Percentiles rank a stretch among this genome's conserved stretches.
Evolutionary conservation across 1,284 basidiomycete species (phyloP).

Genomic region (Limonomyces culmigenus): DNA sequence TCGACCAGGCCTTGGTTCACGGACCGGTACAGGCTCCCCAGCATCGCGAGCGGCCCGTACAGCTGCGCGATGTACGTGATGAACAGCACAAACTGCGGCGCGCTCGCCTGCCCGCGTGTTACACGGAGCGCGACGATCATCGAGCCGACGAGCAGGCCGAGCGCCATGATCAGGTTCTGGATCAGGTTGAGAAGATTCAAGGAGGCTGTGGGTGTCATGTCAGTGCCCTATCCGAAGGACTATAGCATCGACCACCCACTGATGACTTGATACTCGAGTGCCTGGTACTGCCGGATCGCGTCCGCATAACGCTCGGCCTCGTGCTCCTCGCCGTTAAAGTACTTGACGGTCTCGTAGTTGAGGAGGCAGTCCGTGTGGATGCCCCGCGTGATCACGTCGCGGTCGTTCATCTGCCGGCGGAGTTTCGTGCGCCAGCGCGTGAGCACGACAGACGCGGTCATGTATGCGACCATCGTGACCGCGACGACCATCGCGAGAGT

Average conservation of each 20-base stretch:
- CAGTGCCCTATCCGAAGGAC: conserved; percentile 11
- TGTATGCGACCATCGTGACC: conserved; percentile 61
- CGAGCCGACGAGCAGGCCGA: conserved; percentile 63
- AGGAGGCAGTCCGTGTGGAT: conserved; percentile 70
- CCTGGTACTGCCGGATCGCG: conserved; percentile 65
- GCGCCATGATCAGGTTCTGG: conserved; percentile 69
- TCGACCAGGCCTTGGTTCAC: conserved; percentile 66
- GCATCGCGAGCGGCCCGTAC: conserved; percentile 56
- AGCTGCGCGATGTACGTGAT: conserved; percentile 69
- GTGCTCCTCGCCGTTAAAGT: conserved; percentile 70
- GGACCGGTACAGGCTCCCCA: conserved; percentile 58
- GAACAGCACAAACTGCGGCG: conserved; percentile 61
- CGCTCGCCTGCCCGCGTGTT: conserved; percentile 25
- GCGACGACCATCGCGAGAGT: conserved; percentile 55
- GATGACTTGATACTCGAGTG: conserved; percentile 59
- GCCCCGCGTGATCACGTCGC: conserved; percentile 52
- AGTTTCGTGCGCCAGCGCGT: conserved; percentile 59
- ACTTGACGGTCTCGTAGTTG: conserved; percentile 77
- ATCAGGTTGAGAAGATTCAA: conserved; percentile 58
- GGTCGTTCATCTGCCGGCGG: conserved; percentile 62
- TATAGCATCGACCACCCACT: conserved; percentile 44
- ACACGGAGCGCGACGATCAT: conserved; percentile 59
- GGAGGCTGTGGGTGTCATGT: conserved; percentile 34
- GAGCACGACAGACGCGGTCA: conserved; percentile 45
- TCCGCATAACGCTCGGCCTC: conserved; percentile 60